Evolutionary conservation across 306 rosid genomes (phyloP).

Genomic region (Comarum palustre): DNA sequence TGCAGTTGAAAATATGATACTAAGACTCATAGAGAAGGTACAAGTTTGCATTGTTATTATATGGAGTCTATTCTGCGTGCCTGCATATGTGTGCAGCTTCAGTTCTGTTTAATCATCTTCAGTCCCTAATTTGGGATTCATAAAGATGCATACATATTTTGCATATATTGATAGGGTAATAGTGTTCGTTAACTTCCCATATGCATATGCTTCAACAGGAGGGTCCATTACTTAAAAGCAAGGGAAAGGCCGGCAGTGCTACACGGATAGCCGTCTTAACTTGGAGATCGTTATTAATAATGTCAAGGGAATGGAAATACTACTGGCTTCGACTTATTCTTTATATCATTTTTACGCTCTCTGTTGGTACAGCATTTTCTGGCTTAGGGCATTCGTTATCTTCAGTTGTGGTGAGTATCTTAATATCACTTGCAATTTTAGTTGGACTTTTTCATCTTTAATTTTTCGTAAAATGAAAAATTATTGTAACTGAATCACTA

Average conservation of each 20-base stretch:
- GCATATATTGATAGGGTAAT: not conserved
- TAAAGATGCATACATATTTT: not conserved
- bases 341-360: conserved; percentile 73
- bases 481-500: not conserved
- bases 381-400: conserved; percentile 95
- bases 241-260: conserved; percentile 77
- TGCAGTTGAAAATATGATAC: conserved; percentile 85
- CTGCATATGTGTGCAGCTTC: not conserved
- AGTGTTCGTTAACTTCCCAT: conserved; percentile 24
- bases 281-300: conserved; percentile 90
- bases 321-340: conserved; percentile 98
- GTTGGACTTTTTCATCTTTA: not conserved
- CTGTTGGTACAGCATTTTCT: conserved; percentile 85
- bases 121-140: not conserved
- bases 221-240: conserved; percentile 90
- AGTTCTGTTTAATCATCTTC: not conserved
- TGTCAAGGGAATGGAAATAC: conserved; percentile 98
- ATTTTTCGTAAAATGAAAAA: not conserved
- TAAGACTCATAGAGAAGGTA: conserved; percentile 87
- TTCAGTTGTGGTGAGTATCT: conserved; percentile 78
- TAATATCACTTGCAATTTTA: not conserved
- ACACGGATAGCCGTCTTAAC: conserved; percentile 85
- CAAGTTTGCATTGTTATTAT: not conserved
- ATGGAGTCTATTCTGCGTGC: not conserved
- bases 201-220: conserved; percentile 55